Percentiles rank a stretch among this genome's conserved stretches.
These are phyloP conservation scores for Amanita pseudoporphyria DNA, from an alignment of 768 basidiomycete species.

Conservation along the genomic window DNA sequence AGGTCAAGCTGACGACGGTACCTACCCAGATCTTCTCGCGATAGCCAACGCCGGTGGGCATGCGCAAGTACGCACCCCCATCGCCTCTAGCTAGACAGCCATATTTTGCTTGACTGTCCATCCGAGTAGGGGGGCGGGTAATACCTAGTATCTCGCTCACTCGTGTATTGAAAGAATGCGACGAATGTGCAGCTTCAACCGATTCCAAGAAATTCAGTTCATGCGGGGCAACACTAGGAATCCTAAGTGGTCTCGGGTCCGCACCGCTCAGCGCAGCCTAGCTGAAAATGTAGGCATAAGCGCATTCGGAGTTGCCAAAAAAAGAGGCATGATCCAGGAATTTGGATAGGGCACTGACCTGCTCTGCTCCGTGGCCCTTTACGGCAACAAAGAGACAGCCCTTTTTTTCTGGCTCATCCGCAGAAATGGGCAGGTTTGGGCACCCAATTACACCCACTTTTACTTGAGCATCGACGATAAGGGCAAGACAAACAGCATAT, in stretches of 20 bases:
- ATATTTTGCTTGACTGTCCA: constrained; percentile 98
- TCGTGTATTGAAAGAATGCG: constrained; percentile 74
- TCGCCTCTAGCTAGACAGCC: constrained; percentile 79
- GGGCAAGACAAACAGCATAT: constrained; percentile 84
- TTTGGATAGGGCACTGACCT: constrained; percentile 29
- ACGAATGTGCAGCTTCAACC: constrained; percentile 85
- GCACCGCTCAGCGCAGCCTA: constrained; percentile 47
- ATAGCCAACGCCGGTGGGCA: constrained; percentile 74
- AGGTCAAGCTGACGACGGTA: neutral
- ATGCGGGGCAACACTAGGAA: constrained; percentile 38
- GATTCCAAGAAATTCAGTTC: constrained; percentile 76
- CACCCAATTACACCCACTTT: constrained; percentile 86
- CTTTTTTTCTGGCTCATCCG: constrained; percentile 40
- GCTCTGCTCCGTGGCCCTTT: constrained; percentile 77
- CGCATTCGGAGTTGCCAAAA: neutral
- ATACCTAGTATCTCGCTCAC: constrained; percentile 63
- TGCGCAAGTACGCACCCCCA: constrained; percentile 72
- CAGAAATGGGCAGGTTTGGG: constrained; percentile 73
- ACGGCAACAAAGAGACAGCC: constrained; percentile 85
- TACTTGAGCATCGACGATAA: constrained; percentile 71
- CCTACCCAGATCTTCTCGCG: constrained; percentile 93
- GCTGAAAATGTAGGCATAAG: constrained; percentile 1
- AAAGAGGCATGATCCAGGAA: neutral
- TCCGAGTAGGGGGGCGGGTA: constrained; percentile 56
- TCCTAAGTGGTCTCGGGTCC: constrained; percentile 39